A percentile compares a stretch with the other conserved stretches of the same genome.
Evolutionary conservation across 140 eudicot genomes (phyloP).

Genomic region (Cichorium intybus): DNA sequence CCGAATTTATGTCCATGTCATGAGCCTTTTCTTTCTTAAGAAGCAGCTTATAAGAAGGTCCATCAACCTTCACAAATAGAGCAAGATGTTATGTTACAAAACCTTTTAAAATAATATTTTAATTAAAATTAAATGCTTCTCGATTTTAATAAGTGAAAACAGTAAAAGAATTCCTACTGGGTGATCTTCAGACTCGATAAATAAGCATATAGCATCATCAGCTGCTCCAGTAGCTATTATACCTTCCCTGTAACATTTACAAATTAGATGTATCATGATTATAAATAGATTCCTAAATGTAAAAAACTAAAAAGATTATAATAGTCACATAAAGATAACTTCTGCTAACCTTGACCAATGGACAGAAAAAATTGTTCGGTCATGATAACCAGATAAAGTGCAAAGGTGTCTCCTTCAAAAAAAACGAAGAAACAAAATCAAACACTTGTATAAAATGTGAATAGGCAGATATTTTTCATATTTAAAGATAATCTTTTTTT

Average conservation of each 20-base stretch:
- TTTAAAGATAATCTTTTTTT: too few relatives aligned
- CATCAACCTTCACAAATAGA: slow-evolving; percentile 57
- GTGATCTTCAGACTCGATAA: slow-evolving; percentile 67
- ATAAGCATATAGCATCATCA: slow-evolving; percentile 88
- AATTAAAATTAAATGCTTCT: neutral
- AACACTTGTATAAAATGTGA: neutral
- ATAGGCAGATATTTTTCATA: too few relatives aligned
- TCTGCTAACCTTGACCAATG: slow-evolving; percentile 63
- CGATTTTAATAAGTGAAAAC: neutral
- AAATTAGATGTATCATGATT: neutral
- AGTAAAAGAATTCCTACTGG: slow-evolving; percentile 34
- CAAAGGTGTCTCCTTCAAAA: slow-evolving; percentile 74
- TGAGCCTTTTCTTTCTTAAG: slow-evolving; percentile 89
- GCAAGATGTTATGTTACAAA: neutral
- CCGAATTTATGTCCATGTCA: slow-evolving; percentile 86
- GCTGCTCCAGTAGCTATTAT: slow-evolving; percentile 97
- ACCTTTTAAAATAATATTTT: neutral
- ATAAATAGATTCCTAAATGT: neutral
- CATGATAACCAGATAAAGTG: slow-evolving; percentile 93
- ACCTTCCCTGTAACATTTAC: slow-evolving; percentile 47
- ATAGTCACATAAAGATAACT: neutral
- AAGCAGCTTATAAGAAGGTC: slow-evolving; percentile 60
- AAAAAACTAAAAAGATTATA: too few relatives aligned
- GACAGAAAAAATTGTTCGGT: slow-evolving; percentile 76
- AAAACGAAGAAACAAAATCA: neutral